Evolutionary conservation across 345 rosid genomes (phyloP).

Genomic region (Hibiscus tridactylites): DNA sequence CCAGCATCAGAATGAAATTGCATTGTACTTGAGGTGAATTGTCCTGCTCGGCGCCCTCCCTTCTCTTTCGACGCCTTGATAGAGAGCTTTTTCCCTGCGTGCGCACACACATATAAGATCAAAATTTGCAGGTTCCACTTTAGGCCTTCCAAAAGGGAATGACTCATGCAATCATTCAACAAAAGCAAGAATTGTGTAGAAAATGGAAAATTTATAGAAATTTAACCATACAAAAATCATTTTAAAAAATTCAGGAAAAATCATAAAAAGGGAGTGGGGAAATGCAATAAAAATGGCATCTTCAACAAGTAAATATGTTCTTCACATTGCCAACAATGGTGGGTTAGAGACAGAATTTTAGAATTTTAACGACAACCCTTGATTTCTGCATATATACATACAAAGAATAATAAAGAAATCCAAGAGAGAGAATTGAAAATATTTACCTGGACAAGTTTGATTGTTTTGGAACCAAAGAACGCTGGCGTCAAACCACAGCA

Average conservation of each 20-base stretch:
- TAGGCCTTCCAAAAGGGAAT: no score
- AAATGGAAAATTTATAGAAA: not conserved
- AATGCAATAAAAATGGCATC: not conserved
- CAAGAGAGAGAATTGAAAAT: not conserved
- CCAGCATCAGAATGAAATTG: constrained; percentile 34
- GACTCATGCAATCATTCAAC: not conserved
- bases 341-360: not conserved
- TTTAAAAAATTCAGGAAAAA: not conserved
- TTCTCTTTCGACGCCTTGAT: constrained; percentile 3
- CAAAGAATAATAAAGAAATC: not conserved
- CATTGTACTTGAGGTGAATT: constrained; percentile 15
- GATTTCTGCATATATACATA: not conserved
- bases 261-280: not conserved
- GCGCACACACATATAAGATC: not conserved
- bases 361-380: not conserved
- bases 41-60: constrained; percentile 10
- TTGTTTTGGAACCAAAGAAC: constrained; percentile 19
- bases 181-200: not conserved
- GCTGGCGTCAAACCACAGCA: constrained; percentile 29
- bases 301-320: not conserved
- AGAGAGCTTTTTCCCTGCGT: constrained; percentile 21
- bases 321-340: not conserved
- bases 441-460: constrained; percentile 33
- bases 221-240: not conserved
- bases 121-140: not conserved